These are phyloP conservation scores for Debaryomyces fabryi DNA, from an alignment of 1,139 yeast genomes.

Conservation along the genomic window DNA sequence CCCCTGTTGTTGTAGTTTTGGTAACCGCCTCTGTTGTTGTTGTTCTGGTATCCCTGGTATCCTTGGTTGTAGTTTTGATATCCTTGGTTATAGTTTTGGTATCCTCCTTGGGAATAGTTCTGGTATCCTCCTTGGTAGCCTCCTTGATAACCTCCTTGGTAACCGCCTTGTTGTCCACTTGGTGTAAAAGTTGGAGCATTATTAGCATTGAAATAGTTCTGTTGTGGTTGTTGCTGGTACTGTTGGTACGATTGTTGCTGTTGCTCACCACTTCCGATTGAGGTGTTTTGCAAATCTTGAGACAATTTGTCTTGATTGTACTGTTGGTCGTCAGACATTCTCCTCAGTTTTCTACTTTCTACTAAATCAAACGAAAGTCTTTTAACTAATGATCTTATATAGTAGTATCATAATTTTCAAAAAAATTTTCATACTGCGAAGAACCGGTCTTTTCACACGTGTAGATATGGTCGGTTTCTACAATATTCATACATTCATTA, in stretches of 20 bases:
- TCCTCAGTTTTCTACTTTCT: slow-evolving; percentile 1
- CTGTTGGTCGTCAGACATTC: slow-evolving; percentile 50
- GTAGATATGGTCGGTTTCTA: neutral
- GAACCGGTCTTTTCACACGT: slow-evolving; percentile 2
- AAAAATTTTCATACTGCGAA: slow-evolving; percentile 7
- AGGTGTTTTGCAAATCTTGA: slow-evolving; percentile 55
- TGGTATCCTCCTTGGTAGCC: slow-evolving; percentile 30
- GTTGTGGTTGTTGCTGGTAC: slow-evolving; percentile 22
- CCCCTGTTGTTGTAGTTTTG: slow-evolving; percentile 30
- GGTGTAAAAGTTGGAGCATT: slow-evolving; percentile 50
- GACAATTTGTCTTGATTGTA: slow-evolving; percentile 56
- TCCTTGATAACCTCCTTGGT: slow-evolving; percentile 23
- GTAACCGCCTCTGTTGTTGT: slow-evolving; percentile 26
- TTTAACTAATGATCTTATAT: neutral
- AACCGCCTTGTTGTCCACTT: slow-evolving; percentile 24
- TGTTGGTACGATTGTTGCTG: slow-evolving; percentile 20
- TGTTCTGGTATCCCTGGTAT: slow-evolving; percentile 11
- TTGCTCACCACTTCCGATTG: slow-evolving; percentile 28
- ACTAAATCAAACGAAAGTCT: neutral
- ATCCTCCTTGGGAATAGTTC: slow-evolving; percentile 26
- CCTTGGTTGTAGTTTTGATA: slow-evolving; percentile 23
- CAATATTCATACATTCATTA: neutral
- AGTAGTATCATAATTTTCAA: neutral
- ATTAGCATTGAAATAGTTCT: slow-evolving; percentile 40
- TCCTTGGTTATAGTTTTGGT: slow-evolving; percentile 28